Evolutionary conservation across 1,284 basidiomycete species (phyloP), one percentile per base, ranked within the genome.

Genomic region (Cutaneotrichosporon spelunceum): DNA sequence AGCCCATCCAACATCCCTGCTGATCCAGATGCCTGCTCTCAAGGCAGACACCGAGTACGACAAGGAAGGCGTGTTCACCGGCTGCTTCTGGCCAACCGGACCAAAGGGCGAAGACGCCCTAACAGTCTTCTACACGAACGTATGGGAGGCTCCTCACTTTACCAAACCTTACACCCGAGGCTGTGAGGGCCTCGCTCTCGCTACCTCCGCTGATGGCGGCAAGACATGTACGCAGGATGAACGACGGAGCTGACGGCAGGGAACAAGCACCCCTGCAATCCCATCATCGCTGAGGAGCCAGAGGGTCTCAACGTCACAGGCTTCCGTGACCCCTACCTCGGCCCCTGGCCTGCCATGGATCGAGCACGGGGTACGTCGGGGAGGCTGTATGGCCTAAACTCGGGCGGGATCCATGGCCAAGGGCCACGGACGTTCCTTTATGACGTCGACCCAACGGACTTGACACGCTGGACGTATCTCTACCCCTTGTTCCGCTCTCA

Each of bases 301-400:
- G 30, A 27, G 10, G 39, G 42, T 0, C n/a, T 61, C 4, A 14
- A 59, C 24, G 60, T 66, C 16, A 66, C 66, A 4, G 68, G 68
- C 1, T 70, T 63, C 55, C 59, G 68, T 2, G 68, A 70, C 47
- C 68, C 68, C 3, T 66, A 53, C 42, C 44, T 70, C 27, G 57
- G 57, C 3, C 53, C 52, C 13, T 69, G 68, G 68, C 60, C 62
- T 19, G 60, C 60, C 2, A 64, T 66, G 53, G 68, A 69, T 27
- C 27, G 3, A 4, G 45, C 58, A 4, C 50, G 61, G 10, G 59
- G 61, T 5, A 23, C 24, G 1, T 23, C 29, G 42, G 19, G 27
- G 16, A 6, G 14, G 21, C 59, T 67, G 11, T 70, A 68, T 56
- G 66, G 57, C 9, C 48, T 70, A 21, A 47, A 68, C 24, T 66